Conservation (phyloP, 768 basidiomycete genomes). For the Macrolepiota fuliginosa region DNA sequence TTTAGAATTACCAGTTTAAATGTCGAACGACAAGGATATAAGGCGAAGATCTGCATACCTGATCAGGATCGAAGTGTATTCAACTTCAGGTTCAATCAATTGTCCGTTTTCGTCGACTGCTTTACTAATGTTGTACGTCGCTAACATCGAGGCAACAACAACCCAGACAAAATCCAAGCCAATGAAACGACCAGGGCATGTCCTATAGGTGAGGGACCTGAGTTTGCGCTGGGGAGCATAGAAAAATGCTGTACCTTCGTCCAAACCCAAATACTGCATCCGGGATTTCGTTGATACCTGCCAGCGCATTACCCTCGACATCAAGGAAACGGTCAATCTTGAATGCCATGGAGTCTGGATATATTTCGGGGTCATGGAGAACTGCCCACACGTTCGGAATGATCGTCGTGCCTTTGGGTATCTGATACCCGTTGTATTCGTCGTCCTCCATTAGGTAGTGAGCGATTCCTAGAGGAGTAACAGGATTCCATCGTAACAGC, state of each 20-base stretch:
- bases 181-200: conserved; percentile 44
- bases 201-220: conserved; percentile 20
- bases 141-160: conserved; percentile 35
- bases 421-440: conserved; percentile 36
- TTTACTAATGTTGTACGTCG: conserved; percentile 37
- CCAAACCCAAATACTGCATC: conserved; percentile 40
- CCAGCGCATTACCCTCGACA: conserved; percentile 21
- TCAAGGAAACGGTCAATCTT: conserved; percentile 36
- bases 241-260: conserved; percentile 25
- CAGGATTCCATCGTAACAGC: conserved; percentile 44
- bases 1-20: not conserved
- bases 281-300: conserved; percentile 33
- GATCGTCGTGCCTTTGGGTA: conserved; percentile 37
- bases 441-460: conserved; percentile 32
- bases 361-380: conserved; percentile 34
- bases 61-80: conserved; percentile 32
- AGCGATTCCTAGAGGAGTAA: conserved; percentile 29
- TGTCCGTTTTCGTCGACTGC: conserved; percentile 33
- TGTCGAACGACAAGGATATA: not conserved
- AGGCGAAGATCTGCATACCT: conserved; percentile 26
- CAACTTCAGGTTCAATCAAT: conserved; percentile 29
- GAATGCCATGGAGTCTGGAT: conserved; percentile 39
- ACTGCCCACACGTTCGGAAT: conserved; percentile 35
- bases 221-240: not conserved
- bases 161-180: conserved; percentile 45